A percentile compares a stretch with the other conserved stretches of the same genome.
Conservation (phyloP, 2,329 filamentous ascomycete genomes). For the Pseudogymnoascus sp. region DNA sequence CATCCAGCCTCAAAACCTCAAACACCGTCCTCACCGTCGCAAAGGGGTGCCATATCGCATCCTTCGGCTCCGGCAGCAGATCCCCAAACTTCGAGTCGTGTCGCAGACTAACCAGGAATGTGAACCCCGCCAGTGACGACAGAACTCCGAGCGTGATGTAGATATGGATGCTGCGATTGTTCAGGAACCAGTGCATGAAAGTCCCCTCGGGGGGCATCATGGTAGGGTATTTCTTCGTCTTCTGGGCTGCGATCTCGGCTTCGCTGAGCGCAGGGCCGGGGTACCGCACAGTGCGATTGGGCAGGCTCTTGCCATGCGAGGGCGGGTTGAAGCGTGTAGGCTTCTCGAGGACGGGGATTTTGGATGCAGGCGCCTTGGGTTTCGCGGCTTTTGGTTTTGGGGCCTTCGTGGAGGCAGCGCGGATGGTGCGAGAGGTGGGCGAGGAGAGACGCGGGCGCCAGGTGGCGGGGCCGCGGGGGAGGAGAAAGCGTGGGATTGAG, state of each 20-base stretch:
- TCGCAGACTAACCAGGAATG: slow-evolving; percentile 71
- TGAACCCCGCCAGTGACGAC: slow-evolving; percentile 55
- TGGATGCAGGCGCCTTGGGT: slow-evolving; percentile 24
- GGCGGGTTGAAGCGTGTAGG: slow-evolving; percentile 86
- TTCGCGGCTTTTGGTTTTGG: slow-evolving; percentile 15
- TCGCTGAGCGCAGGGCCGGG: slow-evolving; percentile 58
- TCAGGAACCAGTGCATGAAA: slow-evolving; percentile 76
- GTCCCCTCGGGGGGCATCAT: slow-evolving; percentile 80
- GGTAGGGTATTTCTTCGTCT: slow-evolving; percentile 69
- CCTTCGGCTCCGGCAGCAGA: slow-evolving; percentile 62
- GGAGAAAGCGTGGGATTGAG: slow-evolving; percentile 57
- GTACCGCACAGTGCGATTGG: slow-evolving; percentile 53
- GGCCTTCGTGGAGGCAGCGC: slow-evolving; percentile 29
- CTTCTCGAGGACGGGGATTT: slow-evolving; percentile 69
- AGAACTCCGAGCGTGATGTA: slow-evolving; percentile 59
- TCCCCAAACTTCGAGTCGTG: slow-evolving; percentile 70
- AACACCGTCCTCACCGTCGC: slow-evolving; percentile 55
- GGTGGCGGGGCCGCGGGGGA: slow-evolving; percentile 50
- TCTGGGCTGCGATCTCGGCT: slow-evolving; percentile 58
- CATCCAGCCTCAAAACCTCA: slow-evolving; percentile 68
- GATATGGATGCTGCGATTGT: slow-evolving; percentile 66
- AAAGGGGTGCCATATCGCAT: slow-evolving; percentile 62
- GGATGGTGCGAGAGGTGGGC: slow-evolving; percentile 21
- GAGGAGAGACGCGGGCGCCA: slow-evolving; percentile 36
- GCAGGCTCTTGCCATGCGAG: slow-evolving; percentile 69